Base-by-base conservation (phyloP, 371 early-diverging fungal species). In the Dinochytrium kinnereticum region DNA sequence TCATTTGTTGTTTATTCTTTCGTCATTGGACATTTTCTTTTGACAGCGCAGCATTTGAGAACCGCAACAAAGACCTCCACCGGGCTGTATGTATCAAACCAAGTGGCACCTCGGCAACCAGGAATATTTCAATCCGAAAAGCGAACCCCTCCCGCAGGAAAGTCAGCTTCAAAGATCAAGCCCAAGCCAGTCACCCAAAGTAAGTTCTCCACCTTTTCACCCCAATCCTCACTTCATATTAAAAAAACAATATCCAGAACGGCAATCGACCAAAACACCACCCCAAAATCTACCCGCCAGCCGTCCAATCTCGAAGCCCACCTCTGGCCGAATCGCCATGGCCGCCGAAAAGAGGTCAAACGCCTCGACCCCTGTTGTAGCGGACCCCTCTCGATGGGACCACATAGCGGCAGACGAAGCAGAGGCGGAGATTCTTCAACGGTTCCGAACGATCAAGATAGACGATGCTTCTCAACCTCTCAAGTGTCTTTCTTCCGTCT, bases 341-440 rank as follows among this genome's bases (percentile, higher is more conserved):
- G 76, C 76, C 28, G 76, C 76, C 40, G 76, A 76, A 53, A 65
- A 71, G 7, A 55, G 76, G 1, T 76, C 76, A 40, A 76, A 71
- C 53, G 76, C 76, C 13, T 38, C 76, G n/a, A 76, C 76, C 1
- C 76, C 76, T 21, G 76, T 76, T 21, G 76, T 76, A 10, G 76
- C 76, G 1, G 76, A 76, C 44, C 68, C 72, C 19, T 61, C 19
- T 31, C 34, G 44, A 15, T 71, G 72, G 76, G 72, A 71, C 61
- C 30, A 76, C 39, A 26, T 76, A 3, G 76, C 68, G 37, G 76
- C 71, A 19, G 69, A 71, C 34, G 71, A 70, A 21, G 72, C 72
- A 15, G 76, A 71, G 37, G 33, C 38, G 21, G 51, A 31, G 44
- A 2, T 38, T 13, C 68, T 30, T 17, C 7, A 67, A 40, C n/a